Conservation (phyloP, 83 land plant species). For the Thuja plicata region DNA sequence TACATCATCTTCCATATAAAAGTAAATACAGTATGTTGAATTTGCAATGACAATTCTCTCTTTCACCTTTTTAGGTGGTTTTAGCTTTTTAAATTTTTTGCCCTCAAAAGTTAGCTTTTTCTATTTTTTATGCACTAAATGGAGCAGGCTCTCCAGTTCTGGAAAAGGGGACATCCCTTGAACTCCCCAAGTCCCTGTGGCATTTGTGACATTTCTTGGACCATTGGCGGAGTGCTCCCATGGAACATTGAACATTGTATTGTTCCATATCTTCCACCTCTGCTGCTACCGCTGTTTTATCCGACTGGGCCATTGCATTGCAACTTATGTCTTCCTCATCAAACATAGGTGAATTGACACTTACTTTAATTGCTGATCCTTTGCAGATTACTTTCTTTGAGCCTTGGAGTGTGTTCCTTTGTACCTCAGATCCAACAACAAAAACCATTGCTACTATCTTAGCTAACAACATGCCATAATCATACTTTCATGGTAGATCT, state of each 20-base stretch:
- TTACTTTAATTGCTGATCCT: not conserved
- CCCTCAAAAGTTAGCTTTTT: too few relatives aligned
- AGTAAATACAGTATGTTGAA: too few relatives aligned
- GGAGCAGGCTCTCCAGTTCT: too few relatives aligned
- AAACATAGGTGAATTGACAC: not conserved
- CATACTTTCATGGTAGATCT: not conserved
- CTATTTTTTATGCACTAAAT: too few relatives aligned
- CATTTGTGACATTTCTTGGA: too few relatives aligned
- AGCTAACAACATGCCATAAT: not conserved
- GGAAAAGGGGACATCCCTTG: too few relatives aligned
- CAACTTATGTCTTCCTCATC: not conserved
- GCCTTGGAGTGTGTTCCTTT: not conserved
- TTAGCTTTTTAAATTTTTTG: too few relatives aligned
- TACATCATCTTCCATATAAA: not conserved
- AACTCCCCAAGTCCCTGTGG: too few relatives aligned
- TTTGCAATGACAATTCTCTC: too few relatives aligned
- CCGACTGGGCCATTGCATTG: not conserved
- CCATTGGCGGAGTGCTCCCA: too few relatives aligned
- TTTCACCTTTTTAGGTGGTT: too few relatives aligned
- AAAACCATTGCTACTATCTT: not conserved
- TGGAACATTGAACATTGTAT: too few relatives aligned
- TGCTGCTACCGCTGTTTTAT: not conserved
- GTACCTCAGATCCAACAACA: not conserved
- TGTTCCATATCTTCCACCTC: not conserved
- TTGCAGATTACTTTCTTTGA: not conserved